These are phyloP conservation scores for Collybia nuda DNA, from an alignment of 768 basidiomycete species.

Conservation along the genomic window DNA sequence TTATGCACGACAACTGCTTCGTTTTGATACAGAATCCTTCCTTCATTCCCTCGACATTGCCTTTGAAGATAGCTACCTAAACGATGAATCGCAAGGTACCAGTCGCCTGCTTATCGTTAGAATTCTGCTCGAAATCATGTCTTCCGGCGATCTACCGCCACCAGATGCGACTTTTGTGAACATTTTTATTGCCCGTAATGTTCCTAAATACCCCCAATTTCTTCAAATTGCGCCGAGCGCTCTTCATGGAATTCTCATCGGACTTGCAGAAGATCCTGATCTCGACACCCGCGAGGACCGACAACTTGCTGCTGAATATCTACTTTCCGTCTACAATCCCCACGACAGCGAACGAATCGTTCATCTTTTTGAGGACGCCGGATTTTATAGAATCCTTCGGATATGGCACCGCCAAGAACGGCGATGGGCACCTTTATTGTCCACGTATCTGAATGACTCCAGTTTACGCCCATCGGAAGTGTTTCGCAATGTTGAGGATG, in stretches of 20 bases:
- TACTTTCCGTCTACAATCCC: conserved; percentile 89
- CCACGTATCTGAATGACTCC: conserved; percentile 75
- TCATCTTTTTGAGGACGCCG: conserved; percentile 72
- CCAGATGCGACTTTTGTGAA: conserved; percentile 81
- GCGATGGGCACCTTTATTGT: conserved; percentile 73
- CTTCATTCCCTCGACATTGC: conserved; percentile 93
- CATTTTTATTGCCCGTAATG: conserved; percentile 95
- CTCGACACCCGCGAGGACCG: conserved; percentile 86
- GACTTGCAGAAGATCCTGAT: conserved; percentile 76
- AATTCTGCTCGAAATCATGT: conserved; percentile 78
- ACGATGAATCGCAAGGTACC: conserved; percentile 65
- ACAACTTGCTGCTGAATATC: conserved; percentile 91
- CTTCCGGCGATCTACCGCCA: conserved; percentile 50
- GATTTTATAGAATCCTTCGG: conserved; percentile 90
- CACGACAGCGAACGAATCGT: conserved; percentile 70
- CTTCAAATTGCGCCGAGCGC: conserved; percentile 65
- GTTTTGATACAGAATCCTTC: conserved; percentile 91
- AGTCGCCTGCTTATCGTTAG: conserved; percentile 82
- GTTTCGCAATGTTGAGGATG: conserved; percentile 66
- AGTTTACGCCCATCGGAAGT: conserved; percentile 57
- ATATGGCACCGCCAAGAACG: conserved; percentile 74
- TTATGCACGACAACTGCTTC: conserved; percentile 79
- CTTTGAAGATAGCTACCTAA: conserved; percentile 91
- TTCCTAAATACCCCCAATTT: conserved; percentile 94
- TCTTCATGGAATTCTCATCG: conserved; percentile 74